phyloP scores from a whole-genome alignment of 1,284 basidiomycete genomes.

The Cyathus pygmaeus region DNA sequence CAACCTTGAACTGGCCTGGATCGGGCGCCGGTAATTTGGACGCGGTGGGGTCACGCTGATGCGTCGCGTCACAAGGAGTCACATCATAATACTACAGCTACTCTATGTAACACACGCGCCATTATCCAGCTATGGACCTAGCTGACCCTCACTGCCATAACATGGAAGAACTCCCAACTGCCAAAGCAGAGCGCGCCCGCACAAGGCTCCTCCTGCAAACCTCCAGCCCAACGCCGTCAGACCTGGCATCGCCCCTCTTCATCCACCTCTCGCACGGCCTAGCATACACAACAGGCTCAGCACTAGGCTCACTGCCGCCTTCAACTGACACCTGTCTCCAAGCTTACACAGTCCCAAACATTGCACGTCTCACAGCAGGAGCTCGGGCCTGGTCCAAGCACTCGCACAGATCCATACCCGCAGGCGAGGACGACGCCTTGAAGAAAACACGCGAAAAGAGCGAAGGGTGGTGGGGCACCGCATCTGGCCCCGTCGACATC shows the following conservation, averaged over 20 bases:
- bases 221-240: neutral
- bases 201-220: conserved; percentile 17
- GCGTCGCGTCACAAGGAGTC: no score
- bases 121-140: no score
- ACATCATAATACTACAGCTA: no score
- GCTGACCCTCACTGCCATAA: conserved; percentile 52
- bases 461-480: conserved; percentile 66
- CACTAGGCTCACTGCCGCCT: conserved; percentile 60
- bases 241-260: conserved; percentile 41
- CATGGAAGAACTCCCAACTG: conserved; percentile 53
- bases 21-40: no score
- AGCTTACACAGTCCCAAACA: conserved; percentile 59
- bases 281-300: conserved; percentile 67
- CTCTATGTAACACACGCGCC: no score
- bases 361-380: conserved; percentile 59
- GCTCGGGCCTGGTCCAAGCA: conserved; percentile 72
- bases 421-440: conserved; percentile 5
- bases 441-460: conserved; percentile 15
- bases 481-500: conserved; percentile 57
- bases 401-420: conserved; percentile 56
- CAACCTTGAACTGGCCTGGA: no score
- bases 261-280: conserved; percentile 59
- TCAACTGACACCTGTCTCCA: conserved; percentile 53
- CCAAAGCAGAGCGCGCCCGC: conserved; percentile 43
- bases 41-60: no score